Evolutionary conservation across 169 alveolate species (phyloP).

Genomic region (Cystoisospora suis): DNA sequence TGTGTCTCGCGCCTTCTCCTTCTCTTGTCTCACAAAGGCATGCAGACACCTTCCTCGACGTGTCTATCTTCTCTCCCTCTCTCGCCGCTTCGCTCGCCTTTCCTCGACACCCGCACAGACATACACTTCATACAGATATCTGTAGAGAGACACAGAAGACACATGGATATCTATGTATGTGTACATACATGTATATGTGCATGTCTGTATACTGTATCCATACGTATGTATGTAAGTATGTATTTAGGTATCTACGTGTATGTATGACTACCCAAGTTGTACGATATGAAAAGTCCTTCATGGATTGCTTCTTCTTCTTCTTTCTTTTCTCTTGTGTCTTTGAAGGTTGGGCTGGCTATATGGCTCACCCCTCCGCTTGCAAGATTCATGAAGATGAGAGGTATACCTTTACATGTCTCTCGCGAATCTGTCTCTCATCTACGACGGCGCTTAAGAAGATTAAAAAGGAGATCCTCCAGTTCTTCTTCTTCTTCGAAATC

Average conservation of each 20-base stretch:
- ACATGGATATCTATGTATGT: not conserved
- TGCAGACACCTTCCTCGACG: not conserved
- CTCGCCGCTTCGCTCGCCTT: not conserved
- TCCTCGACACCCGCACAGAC: not conserved
- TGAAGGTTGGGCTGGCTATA: conserved; percentile 10
- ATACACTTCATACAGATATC: not conserved
- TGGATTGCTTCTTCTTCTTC: no score
- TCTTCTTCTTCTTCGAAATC: no score
- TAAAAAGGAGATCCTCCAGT: no score
- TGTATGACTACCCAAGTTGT: no score
- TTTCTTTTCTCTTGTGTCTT: not conserved
- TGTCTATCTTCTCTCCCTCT: not conserved
- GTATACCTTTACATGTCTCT: not conserved
- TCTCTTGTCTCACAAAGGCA: not conserved
- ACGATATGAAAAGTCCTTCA: no score
- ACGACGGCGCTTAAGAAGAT: no score
- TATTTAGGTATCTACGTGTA: not conserved
- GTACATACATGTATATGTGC: not conserved
- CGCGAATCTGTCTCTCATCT: not conserved
- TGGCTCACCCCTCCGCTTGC: conserved; percentile 29
- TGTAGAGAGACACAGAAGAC: not conserved
- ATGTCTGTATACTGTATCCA: not conserved
- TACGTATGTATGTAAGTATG: not conserved
- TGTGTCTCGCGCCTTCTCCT: not conserved
- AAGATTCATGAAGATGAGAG: not conserved